A percentile compares a stretch with the other conserved stretches of the same genome.
phyloP scores from a whole-genome alignment of 2,329 filamentous ascomycete genomes.

The Ilyonectria robusta region DNA sequence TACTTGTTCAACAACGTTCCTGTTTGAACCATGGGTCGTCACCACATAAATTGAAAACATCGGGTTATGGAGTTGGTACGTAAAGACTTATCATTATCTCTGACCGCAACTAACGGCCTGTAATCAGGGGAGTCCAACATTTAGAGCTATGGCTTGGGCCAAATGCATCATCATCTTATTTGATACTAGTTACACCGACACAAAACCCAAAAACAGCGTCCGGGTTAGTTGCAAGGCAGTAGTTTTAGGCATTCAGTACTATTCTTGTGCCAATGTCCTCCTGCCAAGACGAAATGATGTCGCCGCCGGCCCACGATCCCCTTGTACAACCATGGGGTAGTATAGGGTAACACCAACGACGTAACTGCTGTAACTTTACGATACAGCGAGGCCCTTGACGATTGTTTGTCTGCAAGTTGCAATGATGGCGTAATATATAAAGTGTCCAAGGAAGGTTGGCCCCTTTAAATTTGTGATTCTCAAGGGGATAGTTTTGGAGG shows the following conservation, averaged over 20 bases:
- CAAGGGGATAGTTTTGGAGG: too few relatives aligned
- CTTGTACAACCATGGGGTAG: too few relatives aligned
- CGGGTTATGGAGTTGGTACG: conserved; percentile 46
- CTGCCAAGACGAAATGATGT: background rate
- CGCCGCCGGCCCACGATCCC: too few relatives aligned
- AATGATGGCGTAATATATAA: too few relatives aligned
- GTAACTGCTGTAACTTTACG: too few relatives aligned
- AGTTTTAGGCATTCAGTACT: background rate
- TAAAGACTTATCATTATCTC: conserved; percentile 16
- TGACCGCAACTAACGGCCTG: conserved; percentile 30
- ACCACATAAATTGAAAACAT: conserved; percentile 8
- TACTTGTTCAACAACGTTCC: conserved; percentile 79
- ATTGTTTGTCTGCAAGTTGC: too few relatives aligned
- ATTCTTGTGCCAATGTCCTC: background rate
- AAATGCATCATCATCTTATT: conserved; percentile 23
- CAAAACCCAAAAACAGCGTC: conserved; percentile 36
- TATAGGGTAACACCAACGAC: too few relatives aligned
- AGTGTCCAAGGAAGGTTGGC: too few relatives aligned
- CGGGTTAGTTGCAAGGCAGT: conserved; percentile 28
- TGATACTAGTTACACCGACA: conserved; percentile 35
- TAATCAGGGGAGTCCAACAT: conserved; percentile 38
- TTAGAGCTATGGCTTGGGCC: conserved; percentile 40
- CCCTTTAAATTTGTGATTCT: too few relatives aligned
- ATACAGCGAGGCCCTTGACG: too few relatives aligned
- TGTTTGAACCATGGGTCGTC: conserved; percentile 44